Base-by-base conservation (phyloP, 768 basidiomycete genomes). In the Pleurotus djamor region DNA sequence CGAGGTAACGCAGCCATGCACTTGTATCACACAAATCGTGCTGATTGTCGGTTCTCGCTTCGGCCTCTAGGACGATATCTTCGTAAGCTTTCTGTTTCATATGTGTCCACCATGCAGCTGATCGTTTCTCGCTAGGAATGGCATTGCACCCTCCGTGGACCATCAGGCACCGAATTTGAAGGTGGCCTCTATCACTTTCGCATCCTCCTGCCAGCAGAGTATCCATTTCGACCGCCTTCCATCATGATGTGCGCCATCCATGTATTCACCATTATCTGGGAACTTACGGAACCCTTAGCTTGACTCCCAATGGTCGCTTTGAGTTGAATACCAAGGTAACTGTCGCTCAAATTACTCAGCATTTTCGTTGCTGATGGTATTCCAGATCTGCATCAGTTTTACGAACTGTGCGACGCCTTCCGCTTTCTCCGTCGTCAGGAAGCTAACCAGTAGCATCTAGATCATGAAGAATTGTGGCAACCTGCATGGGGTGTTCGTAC, bases 401-500 rank as follows among this genome's bases (percentile, higher is more conserved):
- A 95, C 92, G 48, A 94, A 81, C 64, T 95, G 92, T 94, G 66
- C 57, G 88, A 79, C 36, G 35, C 45, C 17, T 14, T 32, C 52
- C 51, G 32, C 32, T 43, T 32, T 43, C 43, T 37, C 61, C 59
- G 52, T 36, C 37, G 60, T 49, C 33, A 47, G 37, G 45, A 35
- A 38, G 50, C 59, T 43, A 52, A 7, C 33, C n/a, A 45, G 21
- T 28, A 28, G 10, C 4, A 41, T 43, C 16, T 66, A 93, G 91
- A 96, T 78, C 95, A 98, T 64, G 93, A 95, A 72, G 96, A 98
- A 65, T 80, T 92, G 35, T 98, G 96, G 96, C 95, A 98, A 72
- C 96, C 96, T 38, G 94, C 94, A 28, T 98, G 96, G 96, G 96
- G 96, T 58, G 92, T 98, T 16, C 84, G 96, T 62, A 98, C 96